Conservation (phyloP, 2,329 filamentous ascomycete genomes). For the Laburnicola sp. region DNA sequence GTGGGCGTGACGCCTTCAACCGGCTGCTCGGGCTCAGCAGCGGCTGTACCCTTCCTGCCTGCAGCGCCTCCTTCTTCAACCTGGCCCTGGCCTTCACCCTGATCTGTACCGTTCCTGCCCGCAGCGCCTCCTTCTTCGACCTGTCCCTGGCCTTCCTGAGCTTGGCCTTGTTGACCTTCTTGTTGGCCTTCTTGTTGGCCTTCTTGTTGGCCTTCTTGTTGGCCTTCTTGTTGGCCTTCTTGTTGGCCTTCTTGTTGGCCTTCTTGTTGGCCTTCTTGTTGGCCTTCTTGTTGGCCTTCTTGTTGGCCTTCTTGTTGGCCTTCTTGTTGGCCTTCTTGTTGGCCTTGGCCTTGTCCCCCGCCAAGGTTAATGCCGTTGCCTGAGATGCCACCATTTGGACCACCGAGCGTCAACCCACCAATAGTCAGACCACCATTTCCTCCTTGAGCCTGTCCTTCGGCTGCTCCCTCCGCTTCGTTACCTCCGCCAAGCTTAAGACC, state of each 20-base stretch:
- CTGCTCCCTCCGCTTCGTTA: neutral
- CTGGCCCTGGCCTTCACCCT: neutral
- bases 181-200: slow-evolving; percentile 10
- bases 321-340: slow-evolving; percentile 12
- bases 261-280: slow-evolving; percentile 1
- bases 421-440: slow-evolving; percentile 26
- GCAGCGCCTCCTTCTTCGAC: slow-evolving; percentile 5
- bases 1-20: neutral
- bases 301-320: slow-evolving; percentile 10
- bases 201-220: slow-evolving; percentile 11
- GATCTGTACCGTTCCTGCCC: slow-evolving; percentile 3
- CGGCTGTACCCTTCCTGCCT: neutral
- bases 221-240: neutral
- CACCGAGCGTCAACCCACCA: slow-evolving; percentile 38
- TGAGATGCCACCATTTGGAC: slow-evolving; percentile 32
- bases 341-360: slow-evolving; percentile 11
- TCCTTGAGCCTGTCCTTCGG: slow-evolving; percentile 12
- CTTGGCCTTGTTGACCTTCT: slow-evolving; percentile 1
- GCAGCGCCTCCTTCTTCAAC: slow-evolving; percentile 5
- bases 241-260: neutral
- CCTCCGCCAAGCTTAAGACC: slow-evolving; percentile 17
- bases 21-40: slow-evolving; percentile 3
- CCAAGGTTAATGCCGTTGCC: slow-evolving; percentile 27
- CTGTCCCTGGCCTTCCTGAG: neutral
- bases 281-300: neutral